These are phyloP conservation scores for Fusarium xylarioides DNA, from an alignment of 2,329 filamentous ascomycete species.

Conservation along the genomic window DNA sequence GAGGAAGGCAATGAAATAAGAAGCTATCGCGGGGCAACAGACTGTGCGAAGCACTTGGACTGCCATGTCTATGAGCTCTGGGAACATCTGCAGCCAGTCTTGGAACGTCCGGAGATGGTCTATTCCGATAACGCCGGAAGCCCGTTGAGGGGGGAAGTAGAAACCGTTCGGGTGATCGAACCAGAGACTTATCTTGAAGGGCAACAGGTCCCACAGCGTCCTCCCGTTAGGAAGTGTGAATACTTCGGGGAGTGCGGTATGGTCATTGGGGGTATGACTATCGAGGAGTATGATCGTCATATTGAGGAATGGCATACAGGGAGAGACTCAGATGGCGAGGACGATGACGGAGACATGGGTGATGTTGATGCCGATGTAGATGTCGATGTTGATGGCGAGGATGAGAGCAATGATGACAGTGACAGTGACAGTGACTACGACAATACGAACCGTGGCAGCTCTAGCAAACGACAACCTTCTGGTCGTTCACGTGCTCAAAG, in stretches of 20 bases:
- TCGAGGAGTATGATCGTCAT: constrained; percentile 12
- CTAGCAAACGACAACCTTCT: not conserved
- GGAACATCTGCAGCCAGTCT: constrained; percentile 1
- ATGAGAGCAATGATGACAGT: not conserved
- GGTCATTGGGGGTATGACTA: constrained; percentile 4
- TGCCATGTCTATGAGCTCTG: constrained; percentile 36
- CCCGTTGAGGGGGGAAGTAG: not conserved
- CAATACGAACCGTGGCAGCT: not conserved
- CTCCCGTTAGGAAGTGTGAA: not conserved
- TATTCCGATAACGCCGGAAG: not conserved
- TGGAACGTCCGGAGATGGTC: not conserved
- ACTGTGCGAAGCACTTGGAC: constrained; percentile 35
- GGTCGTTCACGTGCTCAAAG: not conserved
- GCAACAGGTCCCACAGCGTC: not conserved
- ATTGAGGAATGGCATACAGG: not conserved
- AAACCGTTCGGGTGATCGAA: not conserved
- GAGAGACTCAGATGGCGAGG: not conserved
- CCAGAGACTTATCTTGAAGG: not conserved
- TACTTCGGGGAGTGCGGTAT: constrained; percentile 28
- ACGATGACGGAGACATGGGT: not conserved
- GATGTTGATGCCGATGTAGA: not conserved
- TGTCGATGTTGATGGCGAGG: too few relatives aligned
- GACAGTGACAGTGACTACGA: not conserved
- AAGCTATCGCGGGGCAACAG: not conserved
- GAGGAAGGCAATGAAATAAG: not conserved